phyloP scores from a whole-genome alignment of 768 basidiomycete genomes.

The Guyanaporus albipodus region DNA sequence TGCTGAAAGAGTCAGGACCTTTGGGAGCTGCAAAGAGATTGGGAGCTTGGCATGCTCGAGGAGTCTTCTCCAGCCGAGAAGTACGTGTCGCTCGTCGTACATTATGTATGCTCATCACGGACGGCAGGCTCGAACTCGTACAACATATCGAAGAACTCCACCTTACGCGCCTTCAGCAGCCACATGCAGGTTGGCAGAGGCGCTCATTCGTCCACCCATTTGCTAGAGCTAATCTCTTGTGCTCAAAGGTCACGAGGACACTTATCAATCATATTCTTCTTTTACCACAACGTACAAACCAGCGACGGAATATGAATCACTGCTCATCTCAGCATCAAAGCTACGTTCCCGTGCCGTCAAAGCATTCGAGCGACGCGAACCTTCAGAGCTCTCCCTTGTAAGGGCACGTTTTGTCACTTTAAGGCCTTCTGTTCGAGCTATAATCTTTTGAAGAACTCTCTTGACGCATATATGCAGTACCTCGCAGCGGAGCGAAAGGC shows the following conservation, averaged over 20 bases:
- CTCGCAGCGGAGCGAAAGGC: constrained; percentile 58
- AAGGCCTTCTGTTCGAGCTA: constrained; percentile 10
- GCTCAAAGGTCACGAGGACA: constrained; percentile 68
- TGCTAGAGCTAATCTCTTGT: neutral
- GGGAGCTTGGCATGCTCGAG: constrained; percentile 67
- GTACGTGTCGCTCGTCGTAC: constrained; percentile 28
- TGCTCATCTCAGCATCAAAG: constrained; percentile 77
- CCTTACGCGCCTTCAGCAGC: constrained; percentile 66
- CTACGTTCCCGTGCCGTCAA: constrained; percentile 56
- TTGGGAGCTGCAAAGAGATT: constrained; percentile 71
- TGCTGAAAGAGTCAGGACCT: constrained; percentile 56
- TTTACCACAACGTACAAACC: constrained; percentile 82
- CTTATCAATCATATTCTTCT: constrained; percentile 80
- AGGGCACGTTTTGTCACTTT: constrained; percentile 11
- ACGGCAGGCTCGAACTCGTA: constrained; percentile 40
- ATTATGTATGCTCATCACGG: neutral
- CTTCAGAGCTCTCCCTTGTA: constrained; percentile 59
- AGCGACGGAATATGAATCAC: constrained; percentile 68
- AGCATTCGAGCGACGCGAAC: constrained; percentile 60
- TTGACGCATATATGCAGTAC: constrained; percentile 61
- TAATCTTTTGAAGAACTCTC: constrained; percentile 33
- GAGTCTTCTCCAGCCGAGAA: constrained; percentile 42
- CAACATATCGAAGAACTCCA: constrained; percentile 53
- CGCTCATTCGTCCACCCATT: neutral
- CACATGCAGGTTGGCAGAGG: constrained; percentile 66